Evolutionary conservation across 192 early-diverging fungal species (phyloP).

Genomic region (Pilaira anomala): DNA sequence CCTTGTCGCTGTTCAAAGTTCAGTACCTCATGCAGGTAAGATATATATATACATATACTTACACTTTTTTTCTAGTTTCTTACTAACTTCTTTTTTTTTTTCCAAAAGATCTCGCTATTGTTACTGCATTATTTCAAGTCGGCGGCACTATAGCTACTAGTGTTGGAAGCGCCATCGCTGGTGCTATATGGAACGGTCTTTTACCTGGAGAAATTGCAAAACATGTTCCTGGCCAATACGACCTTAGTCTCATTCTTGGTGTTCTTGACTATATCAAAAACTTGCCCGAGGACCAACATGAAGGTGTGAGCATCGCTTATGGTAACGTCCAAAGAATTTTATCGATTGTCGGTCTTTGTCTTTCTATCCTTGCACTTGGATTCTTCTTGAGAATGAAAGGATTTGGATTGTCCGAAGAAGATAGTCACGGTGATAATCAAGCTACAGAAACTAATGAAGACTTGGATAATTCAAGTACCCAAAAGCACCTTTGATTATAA

Average conservation of each 20-base stretch:
- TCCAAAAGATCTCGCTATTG: slow-evolving; percentile 19
- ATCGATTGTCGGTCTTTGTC: slow-evolving; percentile 9
- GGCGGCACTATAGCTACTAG: slow-evolving; percentile 12
- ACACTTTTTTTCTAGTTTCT: background rate
- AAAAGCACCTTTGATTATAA: too few species aligned
- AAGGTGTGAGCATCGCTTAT: slow-evolving; percentile 14
- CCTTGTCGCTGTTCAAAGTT: slow-evolving; percentile 15
- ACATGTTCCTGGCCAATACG: slow-evolving; percentile 19
- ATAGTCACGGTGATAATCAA: slow-evolving; percentile 1
- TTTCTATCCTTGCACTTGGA: background rate
- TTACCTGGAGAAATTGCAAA: slow-evolving; percentile 16
- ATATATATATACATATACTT: background rate
- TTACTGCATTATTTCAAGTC: slow-evolving; percentile 16
- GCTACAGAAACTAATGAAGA: background rate
- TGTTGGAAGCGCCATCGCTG: slow-evolving; percentile 14
- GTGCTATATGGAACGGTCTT: slow-evolving; percentile 18
- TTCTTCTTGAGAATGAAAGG: slow-evolving; percentile 7
- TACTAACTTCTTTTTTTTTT: background rate
- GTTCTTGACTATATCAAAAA: background rate
- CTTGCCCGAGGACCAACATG: slow-evolving; percentile 14
- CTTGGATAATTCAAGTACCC: too few species aligned
- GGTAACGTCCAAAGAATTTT: slow-evolving; percentile 18
- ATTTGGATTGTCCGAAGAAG: slow-evolving; percentile 3
- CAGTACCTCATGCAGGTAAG: slow-evolving; percentile 17
- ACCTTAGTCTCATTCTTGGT: background rate